Conservation (phyloP, 2,329 filamentous ascomycete species). For the Phaeosphaeria sp. region DNA sequence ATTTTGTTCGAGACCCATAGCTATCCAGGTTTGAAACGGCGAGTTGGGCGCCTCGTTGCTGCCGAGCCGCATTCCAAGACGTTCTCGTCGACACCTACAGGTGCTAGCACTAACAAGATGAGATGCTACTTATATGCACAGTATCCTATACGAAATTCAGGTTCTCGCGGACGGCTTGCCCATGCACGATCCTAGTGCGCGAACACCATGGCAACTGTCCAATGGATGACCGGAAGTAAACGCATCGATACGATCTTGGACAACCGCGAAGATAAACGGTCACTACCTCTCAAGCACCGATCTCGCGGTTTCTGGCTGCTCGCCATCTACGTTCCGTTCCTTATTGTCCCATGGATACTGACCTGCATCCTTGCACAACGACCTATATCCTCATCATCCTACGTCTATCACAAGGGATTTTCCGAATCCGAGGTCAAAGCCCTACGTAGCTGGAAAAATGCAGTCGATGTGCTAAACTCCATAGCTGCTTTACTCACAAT, state of each 20-base stretch:
- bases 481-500: slow-evolving; percentile 9
- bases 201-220: neutral
- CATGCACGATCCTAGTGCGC: neutral
- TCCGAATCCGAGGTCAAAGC: neutral
- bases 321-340: neutral
- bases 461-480: slow-evolving; percentile 7
- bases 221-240: neutral
- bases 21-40: neutral
- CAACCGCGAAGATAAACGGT: neutral
- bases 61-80: neutral
- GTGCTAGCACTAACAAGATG: neutral
- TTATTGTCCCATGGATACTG: slow-evolving; percentile 6
- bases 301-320: slow-evolving; percentile 55
- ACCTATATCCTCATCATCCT: slow-evolving; percentile 2
- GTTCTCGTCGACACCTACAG: neutral
- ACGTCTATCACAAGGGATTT: slow-evolving; percentile 5
- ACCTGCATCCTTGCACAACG: slow-evolving; percentile 4
- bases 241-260: neutral
- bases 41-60: neutral
- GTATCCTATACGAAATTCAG: neutral
- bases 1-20: too few species aligned
- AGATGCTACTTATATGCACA: neutral
- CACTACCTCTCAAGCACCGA: neutral
- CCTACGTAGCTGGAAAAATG: slow-evolving; percentile 3
- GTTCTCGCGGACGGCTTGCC: neutral